Base-by-base conservation (phyloP, 805 yeast genomes). In the Candida insectorum region DNA sequence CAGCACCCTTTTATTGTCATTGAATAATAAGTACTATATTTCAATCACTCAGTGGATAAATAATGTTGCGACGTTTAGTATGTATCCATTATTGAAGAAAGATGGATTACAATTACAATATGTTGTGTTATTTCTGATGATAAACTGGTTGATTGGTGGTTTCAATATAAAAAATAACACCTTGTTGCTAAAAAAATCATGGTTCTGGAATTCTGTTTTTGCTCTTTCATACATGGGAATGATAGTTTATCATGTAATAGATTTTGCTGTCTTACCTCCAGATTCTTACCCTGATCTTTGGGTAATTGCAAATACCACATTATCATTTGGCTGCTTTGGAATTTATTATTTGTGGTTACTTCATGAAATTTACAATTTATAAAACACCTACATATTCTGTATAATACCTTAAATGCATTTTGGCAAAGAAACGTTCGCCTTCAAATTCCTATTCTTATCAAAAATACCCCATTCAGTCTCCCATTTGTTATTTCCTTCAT, bases 31-130 rank as follows among this genome's bases (percentile, higher is more conserved):
- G 27, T 68, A 76, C 41, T 75, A 77, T 13, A 69, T 79, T n/a
- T 77, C 91, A 3, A 74, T 86, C 62, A 76, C 85, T 2, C 78
- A 80, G 33, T 93, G 97, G 97, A 77, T 91, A 40, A 80, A 80
- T 47, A 93, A 91, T 52, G 71, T 87, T 9, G 84, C 91, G 0
- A 62, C 82, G 20, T 93, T 89, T 57, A 86, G 96, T 31, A 62
- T 93, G 63, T 88, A 84, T 76, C 98, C 99, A 0, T 62, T 91
- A 29, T 63, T 93, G 44, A 76, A 78, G 45, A 79, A 79, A 42
- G 97, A 93, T 49, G 79, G 77, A 1, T 65, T 93, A 17, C 57
- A 55, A 1, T 62, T 89, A 40, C 98, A 93, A 54, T 89, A 85
- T 56, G 57, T 69, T 35, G 78, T 77, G 6, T 56, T 80, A 31